phyloP scores from a whole-genome alignment of 305 asterid genomes.

The Fraxinus albicans region DNA sequence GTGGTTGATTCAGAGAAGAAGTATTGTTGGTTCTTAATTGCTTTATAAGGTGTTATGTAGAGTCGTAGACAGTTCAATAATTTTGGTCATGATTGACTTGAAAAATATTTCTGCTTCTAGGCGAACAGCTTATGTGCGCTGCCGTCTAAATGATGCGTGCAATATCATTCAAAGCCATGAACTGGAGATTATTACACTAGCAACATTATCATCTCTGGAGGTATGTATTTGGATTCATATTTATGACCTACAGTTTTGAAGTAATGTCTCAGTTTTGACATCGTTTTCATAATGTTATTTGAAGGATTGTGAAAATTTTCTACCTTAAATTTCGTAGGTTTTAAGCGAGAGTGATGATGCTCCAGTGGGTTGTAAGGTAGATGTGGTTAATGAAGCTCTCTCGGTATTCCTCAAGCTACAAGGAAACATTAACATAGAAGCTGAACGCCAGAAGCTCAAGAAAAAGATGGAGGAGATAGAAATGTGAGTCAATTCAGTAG shows the following conservation, averaged over 20 bases:
- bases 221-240: conserved; percentile 35
- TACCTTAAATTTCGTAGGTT: conserved; percentile 42
- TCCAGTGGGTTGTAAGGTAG: conserved; percentile 73
- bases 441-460: conserved; percentile 72
- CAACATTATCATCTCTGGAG: conserved; percentile 60
- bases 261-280: background rate
- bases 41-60: background rate
- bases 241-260: background rate
- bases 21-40: background rate
- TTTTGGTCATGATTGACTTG: background rate
- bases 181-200: conserved; percentile 76
- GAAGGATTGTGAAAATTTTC: background rate
- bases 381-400: conserved; percentile 62
- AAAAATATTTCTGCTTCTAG: conserved; percentile 30
- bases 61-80: background rate
- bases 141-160: conserved; percentile 52
- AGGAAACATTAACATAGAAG: conserved; percentile 55
- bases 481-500: conserved; percentile 43
- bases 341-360: conserved; percentile 54
- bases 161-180: conserved; percentile 46
- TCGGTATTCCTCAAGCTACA: conserved; percentile 58
- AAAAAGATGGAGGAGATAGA: conserved; percentile 76
- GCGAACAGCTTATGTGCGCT: conserved; percentile 69
- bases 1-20: background rate
- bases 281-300: background rate